Conservation (phyloP, 345 rosid genomes). For the Punica granatum region DNA sequence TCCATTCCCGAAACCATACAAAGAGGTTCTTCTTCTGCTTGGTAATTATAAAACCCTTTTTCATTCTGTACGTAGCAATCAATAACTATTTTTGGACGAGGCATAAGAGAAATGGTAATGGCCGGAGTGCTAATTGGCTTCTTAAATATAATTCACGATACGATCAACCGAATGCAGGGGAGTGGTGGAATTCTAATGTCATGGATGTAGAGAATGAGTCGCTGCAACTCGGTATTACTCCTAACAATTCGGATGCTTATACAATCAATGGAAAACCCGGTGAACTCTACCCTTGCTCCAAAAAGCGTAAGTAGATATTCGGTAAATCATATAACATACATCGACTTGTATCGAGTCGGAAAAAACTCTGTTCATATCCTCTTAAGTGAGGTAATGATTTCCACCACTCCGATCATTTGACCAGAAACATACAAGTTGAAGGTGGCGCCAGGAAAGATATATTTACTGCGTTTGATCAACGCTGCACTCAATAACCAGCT, state of each 20-base stretch:
- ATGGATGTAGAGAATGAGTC: slow-evolving; percentile 46
- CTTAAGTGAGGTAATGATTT: background rate
- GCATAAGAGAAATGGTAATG: background rate
- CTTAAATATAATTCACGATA: background rate
- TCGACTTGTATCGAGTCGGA: background rate
- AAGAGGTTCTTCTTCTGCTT: slow-evolving; percentile 55
- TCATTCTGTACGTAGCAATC: background rate
- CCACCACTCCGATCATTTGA: background rate
- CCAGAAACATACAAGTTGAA: slow-evolving; percentile 51
- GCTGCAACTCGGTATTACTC: slow-evolving; percentile 39
- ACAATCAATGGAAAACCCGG: slow-evolving; percentile 86
- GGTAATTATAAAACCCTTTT: slow-evolving; percentile 25
- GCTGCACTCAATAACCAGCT: slow-evolving; percentile 80
- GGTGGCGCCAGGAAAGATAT: slow-evolving; percentile 58
- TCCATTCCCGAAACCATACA: slow-evolving; percentile 67
- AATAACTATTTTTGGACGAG: background rate
- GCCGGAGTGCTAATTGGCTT: background rate
- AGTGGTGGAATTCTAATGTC: slow-evolving; percentile 81
- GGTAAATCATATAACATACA: background rate
- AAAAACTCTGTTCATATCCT: background rate
- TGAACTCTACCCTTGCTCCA: slow-evolving; percentile 68
- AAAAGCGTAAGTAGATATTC: slow-evolving; percentile 29
- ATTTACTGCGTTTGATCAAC: slow-evolving; percentile 74
- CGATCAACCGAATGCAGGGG: slow-evolving; percentile 33
- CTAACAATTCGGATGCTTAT: slow-evolving; percentile 60